Evolutionary conservation across 2,329 filamentous ascomycete genomes (phyloP), one percentile per base, ranked within the genome.

Genomic region (Corinectria fuckeliana): DNA sequence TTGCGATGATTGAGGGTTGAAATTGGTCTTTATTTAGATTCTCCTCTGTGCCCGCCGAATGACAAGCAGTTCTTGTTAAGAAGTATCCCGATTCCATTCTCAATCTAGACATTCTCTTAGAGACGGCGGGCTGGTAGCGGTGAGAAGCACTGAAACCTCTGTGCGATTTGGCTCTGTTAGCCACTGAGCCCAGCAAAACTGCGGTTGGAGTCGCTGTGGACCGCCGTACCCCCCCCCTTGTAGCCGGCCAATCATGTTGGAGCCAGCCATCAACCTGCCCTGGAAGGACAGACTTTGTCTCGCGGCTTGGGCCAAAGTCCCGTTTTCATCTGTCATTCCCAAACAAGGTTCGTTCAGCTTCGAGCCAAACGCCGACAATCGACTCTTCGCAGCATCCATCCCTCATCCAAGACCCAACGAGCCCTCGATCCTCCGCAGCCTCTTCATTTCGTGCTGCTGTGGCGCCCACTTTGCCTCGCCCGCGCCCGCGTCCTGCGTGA

Each of bases 261-360:
- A 26, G 25, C 16, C 56, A 50, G 36, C 60, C 57, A 51, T 54
- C 34, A 53, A 49, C 49, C 48, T 34, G 38, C 20, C 26, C 32
- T 48, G 59, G 47, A 50, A 62, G 60, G 56, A 62, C 60, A 67
- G 63, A 65, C 62, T 59, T 62, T 64, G 54, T 61, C 60, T 64
- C 65, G 63, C 56, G 50, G 58, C 60, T 56, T 66, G 50, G 60
- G 60, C 38, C 39, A 56, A 51, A 65, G 57, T 61, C 63, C 66
- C 65, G 55, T 67, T 65, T 60, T 62, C 44, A 57, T 58, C 53
- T 56, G 47, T 50, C 55, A 55, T 53, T 58, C 61, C 50, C 62
- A 69, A 69, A 60, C 69, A 69, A 68, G 65, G 61, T 66, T 69
- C 61, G 49, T 61, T 58, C 61, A 66, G 48, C 59, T 61, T 60